A percentile compares a stretch with the other conserved stretches of the same genome.
Evolutionary conservation across 2,329 filamentous ascomycete genomes (phyloP).

Genomic region (Pestalotiopsis sp.): DNA sequence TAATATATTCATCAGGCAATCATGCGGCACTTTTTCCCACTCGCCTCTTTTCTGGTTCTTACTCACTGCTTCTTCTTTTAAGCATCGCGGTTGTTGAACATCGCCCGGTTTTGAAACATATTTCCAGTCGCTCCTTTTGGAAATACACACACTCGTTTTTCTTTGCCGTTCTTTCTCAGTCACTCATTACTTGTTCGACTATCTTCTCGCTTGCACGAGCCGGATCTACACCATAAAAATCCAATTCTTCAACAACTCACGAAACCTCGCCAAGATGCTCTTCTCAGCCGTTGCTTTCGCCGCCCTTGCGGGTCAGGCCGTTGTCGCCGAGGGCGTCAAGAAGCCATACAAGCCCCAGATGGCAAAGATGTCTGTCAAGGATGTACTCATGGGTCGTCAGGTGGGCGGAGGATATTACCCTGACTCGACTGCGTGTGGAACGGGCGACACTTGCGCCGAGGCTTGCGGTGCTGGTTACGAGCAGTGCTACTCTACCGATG

Average conservation of each 20-base stretch:
- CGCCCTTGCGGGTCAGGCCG: constrained; percentile 26
- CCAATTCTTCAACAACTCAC: not conserved
- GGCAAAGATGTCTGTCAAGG: constrained; percentile 29
- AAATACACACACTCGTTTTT: not conserved
- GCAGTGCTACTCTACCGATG: constrained; percentile 40
- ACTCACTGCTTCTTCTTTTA: not conserved
- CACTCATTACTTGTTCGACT: not conserved
- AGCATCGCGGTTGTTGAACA: constrained; percentile 1
- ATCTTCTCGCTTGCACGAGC: not conserved
- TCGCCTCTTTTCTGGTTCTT: not conserved
- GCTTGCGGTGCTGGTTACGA: constrained; percentile 37
- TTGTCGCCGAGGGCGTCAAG: constrained; percentile 26
- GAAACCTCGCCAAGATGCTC: constrained; percentile 23
- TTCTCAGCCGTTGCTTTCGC: constrained; percentile 23
- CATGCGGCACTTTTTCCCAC: not conserved
- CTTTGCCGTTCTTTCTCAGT: not conserved
- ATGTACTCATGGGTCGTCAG: constrained; percentile 26
- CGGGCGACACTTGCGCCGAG: constrained; percentile 32
- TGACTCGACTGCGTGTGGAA: constrained; percentile 29
- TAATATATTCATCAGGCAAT: constrained; percentile 6
- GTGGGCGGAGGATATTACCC: constrained; percentile 30
- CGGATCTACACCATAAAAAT: not conserved
- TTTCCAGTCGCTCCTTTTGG: constrained; percentile 1
- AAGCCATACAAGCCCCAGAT: constrained; percentile 27
- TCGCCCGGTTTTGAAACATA: not conserved